Conservation (phyloP, 495 filamentous ascomycete species). For the Xylaria acuta region DNA sequence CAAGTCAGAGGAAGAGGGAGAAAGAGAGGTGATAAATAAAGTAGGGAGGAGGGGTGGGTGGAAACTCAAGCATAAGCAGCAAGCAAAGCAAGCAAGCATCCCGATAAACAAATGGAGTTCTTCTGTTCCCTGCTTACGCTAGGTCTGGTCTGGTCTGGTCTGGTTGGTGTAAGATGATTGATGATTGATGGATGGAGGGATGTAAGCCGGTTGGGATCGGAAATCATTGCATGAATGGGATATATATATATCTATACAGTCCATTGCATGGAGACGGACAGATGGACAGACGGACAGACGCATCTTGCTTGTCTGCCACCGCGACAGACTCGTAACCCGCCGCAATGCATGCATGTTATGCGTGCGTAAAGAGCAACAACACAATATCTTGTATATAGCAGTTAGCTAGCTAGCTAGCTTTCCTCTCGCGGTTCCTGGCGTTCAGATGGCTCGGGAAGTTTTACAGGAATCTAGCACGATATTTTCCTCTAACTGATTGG, state of each 20-base stretch:
- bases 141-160: too few relatives aligned
- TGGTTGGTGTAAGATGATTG: background rate
- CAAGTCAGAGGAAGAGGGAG: background rate
- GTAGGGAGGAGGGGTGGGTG: too few relatives aligned
- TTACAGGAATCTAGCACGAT: slow-evolving; percentile 3
- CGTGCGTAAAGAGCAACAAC: background rate
- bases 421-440: background rate
- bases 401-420: slow-evolving; percentile 6
- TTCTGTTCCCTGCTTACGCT: background rate
- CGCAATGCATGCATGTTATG: background rate
- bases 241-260: background rate
- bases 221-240: slow-evolving; percentile 6
- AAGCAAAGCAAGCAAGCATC: background rate
- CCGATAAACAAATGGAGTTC: background rate
- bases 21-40: background rate
- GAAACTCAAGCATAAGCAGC: background rate
- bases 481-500: background rate
- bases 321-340: background rate
- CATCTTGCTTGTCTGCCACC: background rate
- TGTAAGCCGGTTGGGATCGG: background rate
- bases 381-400: slow-evolving; percentile 24
- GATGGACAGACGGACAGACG: too few relatives aligned
- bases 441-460: background rate
- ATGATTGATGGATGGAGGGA: background rate
- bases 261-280: slow-evolving; percentile 1